A percentile compares a stretch with the other conserved stretches of the same genome.
Conservation (phyloP, 768 basidiomycete species). For the Suillus placidus region DNA sequence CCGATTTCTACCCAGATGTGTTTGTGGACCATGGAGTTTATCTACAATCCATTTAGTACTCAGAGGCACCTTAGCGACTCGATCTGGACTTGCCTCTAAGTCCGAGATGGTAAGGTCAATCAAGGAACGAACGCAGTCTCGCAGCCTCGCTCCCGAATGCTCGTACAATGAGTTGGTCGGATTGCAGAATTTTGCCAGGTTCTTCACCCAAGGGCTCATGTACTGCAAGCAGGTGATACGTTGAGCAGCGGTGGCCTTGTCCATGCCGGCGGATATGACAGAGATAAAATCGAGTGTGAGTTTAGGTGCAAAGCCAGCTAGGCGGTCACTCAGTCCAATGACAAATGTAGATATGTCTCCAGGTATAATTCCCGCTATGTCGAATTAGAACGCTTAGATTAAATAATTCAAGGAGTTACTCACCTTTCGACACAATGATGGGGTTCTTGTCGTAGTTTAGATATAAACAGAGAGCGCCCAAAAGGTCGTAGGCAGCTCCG, state of each 20-base stretch:
- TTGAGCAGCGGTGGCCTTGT: conserved; percentile 47
- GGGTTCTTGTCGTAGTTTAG: conserved; percentile 77
- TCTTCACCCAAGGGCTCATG: conserved; percentile 87
- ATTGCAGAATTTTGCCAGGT: conserved; percentile 70
- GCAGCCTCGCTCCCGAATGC: conserved; percentile 70
- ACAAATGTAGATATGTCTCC: conserved; percentile 67
- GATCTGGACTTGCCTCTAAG: conserved; percentile 54
- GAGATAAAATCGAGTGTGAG: conserved; percentile 86
- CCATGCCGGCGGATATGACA: conserved; percentile 75
- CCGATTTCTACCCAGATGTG: conserved; percentile 79
- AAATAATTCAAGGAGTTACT: conserved; percentile 16
- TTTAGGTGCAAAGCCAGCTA: conserved; percentile 76
- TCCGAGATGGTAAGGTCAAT: conserved; percentile 75
- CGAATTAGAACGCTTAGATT: conserved; percentile 11
- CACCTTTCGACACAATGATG: conserved; percentile 71
- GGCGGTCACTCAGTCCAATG: conserved; percentile 64
- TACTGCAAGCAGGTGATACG: conserved; percentile 79
- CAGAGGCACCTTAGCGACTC: conserved; percentile 2
- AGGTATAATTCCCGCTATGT: conserved; percentile 68
- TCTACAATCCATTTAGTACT: conserved; percentile 40
- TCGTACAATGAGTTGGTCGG: conserved; percentile 71
- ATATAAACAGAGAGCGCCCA: conserved; percentile 75
- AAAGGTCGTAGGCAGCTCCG: conserved; percentile 75
- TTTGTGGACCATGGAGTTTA: conserved; percentile 67
- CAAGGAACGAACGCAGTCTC: conserved; percentile 80